Evolutionary conservation across 371 early-diverging fungal species (phyloP).

Genomic region (Mucor piriformis): DNA sequence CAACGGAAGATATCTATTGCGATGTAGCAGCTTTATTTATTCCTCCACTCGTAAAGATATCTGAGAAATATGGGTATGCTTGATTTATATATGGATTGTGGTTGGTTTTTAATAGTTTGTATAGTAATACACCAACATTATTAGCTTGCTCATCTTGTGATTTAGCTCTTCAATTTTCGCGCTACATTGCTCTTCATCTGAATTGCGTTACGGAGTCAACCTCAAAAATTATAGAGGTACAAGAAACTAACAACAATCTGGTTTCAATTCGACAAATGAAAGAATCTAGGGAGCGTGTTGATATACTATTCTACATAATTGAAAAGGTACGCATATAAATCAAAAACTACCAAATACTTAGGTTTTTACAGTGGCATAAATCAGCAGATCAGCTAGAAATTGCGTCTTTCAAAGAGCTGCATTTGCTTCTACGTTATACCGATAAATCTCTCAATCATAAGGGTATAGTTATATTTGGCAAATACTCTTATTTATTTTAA

Average conservation of each 20-base stretch:
- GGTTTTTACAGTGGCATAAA: background rate
- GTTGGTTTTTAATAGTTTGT: background rate
- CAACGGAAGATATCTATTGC: background rate
- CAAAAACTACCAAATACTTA: background rate
- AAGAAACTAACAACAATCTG: background rate
- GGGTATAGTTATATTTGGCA: too few relatives aligned
- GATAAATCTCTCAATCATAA: background rate
- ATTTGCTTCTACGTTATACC: background rate
- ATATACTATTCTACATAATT: background rate
- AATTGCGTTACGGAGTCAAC: background rate
- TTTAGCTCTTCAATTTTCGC: constrained; percentile 1
- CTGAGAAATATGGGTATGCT: constrained; percentile 1
- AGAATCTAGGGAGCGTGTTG: background rate
- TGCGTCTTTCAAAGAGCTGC: background rate
- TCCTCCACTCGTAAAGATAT: background rate
- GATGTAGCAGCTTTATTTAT: background rate
- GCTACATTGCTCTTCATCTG: background rate
- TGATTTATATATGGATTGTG: background rate
- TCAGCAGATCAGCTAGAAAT: background rate
- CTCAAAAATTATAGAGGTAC: background rate
- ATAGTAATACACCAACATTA: constrained; percentile 11
- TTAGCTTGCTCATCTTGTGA: constrained; percentile 14
- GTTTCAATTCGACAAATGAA: background rate
- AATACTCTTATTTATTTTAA: background rate
- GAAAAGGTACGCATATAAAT: background rate